A percentile compares a stretch with the other conserved stretches of the same genome.
phyloP scores from a whole-genome alignment of 495 filamentous ascomycete species.

The Penicillium lagena region DNA sequence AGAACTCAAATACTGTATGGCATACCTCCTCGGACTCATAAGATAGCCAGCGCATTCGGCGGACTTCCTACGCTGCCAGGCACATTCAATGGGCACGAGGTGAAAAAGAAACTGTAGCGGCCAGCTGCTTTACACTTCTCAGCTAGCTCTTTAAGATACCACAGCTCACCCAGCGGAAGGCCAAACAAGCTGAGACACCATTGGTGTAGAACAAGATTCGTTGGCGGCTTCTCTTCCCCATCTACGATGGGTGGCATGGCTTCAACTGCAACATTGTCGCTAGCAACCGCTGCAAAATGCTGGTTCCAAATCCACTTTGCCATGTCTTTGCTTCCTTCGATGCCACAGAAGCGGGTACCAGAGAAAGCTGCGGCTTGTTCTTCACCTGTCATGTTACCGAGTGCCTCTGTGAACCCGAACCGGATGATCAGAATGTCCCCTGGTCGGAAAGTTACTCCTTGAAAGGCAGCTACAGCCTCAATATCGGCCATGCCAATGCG shows the following conservation, averaged over 20 bases:
- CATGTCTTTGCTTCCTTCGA: conserved; percentile 21
- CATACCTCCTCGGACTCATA: conserved; percentile 12
- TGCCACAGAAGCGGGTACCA: conserved; percentile 5
- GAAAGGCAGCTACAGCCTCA: conserved; percentile 22
- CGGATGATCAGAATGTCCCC: conserved; percentile 44
- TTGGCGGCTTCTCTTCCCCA: conserved; percentile 8
- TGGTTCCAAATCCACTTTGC: conserved; percentile 26
- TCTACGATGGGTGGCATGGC: conserved; percentile 13
- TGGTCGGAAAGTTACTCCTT: conserved; percentile 22
- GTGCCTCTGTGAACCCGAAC: conserved; percentile 34
- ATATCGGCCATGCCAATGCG: conserved; percentile 24
- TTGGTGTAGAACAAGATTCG: conserved; percentile 27
- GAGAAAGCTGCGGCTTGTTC: conserved; percentile 18
- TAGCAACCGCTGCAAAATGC: conserved; percentile 24
- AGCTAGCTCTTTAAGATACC: conserved; percentile 49
- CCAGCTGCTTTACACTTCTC: conserved; percentile 36
- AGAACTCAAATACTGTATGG: neutral
- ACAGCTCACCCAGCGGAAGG: conserved; percentile 56
- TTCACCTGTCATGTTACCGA: conserved; percentile 20
- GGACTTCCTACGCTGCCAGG: conserved; percentile 37
- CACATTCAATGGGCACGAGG: conserved; percentile 39
- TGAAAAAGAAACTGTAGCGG: conserved; percentile 38
- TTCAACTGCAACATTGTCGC: conserved; percentile 25
- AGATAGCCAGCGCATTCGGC: conserved; percentile 33
- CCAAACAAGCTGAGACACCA: conserved; percentile 36